These are phyloP conservation scores for Astragalus membranaceus DNA, from an alignment of 306 rosid species.

Conservation along the genomic window DNA sequence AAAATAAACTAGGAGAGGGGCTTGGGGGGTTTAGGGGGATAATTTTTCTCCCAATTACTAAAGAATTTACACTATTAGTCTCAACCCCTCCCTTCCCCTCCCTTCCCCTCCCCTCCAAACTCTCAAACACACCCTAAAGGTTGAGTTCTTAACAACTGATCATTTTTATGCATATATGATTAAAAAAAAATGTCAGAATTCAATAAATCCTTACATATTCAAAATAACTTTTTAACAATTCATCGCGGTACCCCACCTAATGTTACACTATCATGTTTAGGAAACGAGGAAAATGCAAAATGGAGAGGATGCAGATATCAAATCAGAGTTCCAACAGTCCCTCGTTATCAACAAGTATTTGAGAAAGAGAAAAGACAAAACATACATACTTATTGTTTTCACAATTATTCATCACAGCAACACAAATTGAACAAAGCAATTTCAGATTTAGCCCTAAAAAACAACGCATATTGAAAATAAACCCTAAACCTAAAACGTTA, in stretches of 20 bases:
- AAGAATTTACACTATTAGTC: too few relatives aligned
- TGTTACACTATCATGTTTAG: too few relatives aligned
- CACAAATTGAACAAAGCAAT: background rate
- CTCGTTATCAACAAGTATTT: background rate
- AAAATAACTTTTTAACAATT: background rate
- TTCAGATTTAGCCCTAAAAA: background rate
- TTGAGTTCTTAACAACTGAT: background rate
- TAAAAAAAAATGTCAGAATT: background rate
- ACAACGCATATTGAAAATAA: background rate
- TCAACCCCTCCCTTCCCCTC: too few relatives aligned
- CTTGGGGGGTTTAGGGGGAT: too few relatives aligned
- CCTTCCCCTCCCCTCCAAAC: too few relatives aligned
- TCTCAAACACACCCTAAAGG: too few relatives aligned
- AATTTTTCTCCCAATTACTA: too few relatives aligned
- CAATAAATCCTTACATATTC: background rate
- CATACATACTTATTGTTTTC: background rate
- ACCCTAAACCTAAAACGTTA: background rate
- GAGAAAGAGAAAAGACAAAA: background rate
- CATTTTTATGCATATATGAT: background rate
- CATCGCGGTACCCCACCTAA: too few relatives aligned
- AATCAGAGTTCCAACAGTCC: background rate
- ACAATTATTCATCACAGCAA: background rate
- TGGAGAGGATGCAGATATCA: background rate
- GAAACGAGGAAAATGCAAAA: too few relatives aligned
- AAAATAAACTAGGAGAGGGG: too few relatives aligned